Evolutionary conservation across 169 alveolate species (phyloP).

Genomic region (Plasmodium gonderi): DNA sequence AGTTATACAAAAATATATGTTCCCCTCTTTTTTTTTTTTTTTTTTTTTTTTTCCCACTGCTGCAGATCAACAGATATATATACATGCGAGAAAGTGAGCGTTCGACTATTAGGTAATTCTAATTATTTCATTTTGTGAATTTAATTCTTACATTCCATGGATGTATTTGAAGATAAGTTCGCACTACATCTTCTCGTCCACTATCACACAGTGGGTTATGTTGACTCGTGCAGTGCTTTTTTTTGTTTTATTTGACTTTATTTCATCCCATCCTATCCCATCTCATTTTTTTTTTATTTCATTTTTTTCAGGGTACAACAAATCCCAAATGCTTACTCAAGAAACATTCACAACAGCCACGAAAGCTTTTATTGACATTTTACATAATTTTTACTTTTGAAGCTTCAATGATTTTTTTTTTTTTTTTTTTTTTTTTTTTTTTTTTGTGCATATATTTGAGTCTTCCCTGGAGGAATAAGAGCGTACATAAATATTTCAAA

Average conservation of each 20-base stretch:
- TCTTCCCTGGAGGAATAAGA: no score
- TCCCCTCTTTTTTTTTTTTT: background rate
- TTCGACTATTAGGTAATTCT: constrained; percentile 46
- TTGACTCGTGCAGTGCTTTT: background rate
- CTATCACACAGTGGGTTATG: background rate
- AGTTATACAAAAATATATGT: background rate
- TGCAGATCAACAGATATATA: constrained; percentile 62
- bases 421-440: background rate
- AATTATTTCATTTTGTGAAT: background rate
- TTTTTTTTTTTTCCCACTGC: background rate
- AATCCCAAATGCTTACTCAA: constrained; percentile 33
- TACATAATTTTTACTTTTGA: background rate
- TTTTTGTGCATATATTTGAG: no score
- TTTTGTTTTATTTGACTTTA: background rate
- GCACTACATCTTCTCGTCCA: background rate
- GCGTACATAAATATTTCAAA: no score
- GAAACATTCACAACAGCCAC: constrained; percentile 9
- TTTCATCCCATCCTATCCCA: no score
- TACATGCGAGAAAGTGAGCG: constrained; percentile 66
- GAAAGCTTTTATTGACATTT: constrained; percentile 6
- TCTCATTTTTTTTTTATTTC: background rate
- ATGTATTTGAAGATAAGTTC: no score
- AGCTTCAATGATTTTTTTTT: background rate
- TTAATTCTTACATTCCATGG: background rate
- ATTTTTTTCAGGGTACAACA: constrained; percentile 33